Base-by-base conservation (phyloP, 1,139 yeast genomes). In the Yamadazyma taylorii region DNA sequence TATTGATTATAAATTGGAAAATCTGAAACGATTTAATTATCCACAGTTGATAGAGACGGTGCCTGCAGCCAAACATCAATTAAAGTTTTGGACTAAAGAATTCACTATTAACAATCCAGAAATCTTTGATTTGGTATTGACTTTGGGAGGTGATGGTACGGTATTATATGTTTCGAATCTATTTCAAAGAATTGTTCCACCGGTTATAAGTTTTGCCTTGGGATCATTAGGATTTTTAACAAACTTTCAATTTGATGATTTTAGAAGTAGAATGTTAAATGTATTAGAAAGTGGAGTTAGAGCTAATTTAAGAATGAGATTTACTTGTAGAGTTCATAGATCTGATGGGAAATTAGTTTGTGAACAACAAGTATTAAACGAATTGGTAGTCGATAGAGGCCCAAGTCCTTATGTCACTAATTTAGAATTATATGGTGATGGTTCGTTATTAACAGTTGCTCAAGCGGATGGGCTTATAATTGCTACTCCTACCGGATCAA, bases 401-500 rank as follows among this genome's bases (percentile, higher is more conserved):
- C 95, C 95, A 1, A 80, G 88, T 17, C 95, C 96, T 0, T 87
- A 80, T 65, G 86, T 87, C 3, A 84, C 95, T 1, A 84, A 82
- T 72, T 68, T 87, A 42, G 96, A 87, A 52, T 61, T 87, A 19
- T 87, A 83, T 50, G 95, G 95, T 4, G 92, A 87, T 55, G 88
- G 86, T 13, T 75, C 85, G 2, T 63, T 87, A 27, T 66, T 87
- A 39, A 87, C 96, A 0, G 83, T 86, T 13, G 95, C 92, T 0
- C 96, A 87, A 56, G 95, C 96, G 0, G 96, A 88, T 58, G 96
- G 96, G 0, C 61, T 88, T 22, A 87, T 88, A 41, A 73, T 88
- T 27, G 94, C 95, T 0, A 87, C 96, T 0, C 96, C 96, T 4
- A 88, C 96, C 0, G 96, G 96, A 0, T 85, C 95, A 2, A 88